Conservation (phyloP, 345 rosid genomes). For the Eucalyptus camaldulensis region DNA sequence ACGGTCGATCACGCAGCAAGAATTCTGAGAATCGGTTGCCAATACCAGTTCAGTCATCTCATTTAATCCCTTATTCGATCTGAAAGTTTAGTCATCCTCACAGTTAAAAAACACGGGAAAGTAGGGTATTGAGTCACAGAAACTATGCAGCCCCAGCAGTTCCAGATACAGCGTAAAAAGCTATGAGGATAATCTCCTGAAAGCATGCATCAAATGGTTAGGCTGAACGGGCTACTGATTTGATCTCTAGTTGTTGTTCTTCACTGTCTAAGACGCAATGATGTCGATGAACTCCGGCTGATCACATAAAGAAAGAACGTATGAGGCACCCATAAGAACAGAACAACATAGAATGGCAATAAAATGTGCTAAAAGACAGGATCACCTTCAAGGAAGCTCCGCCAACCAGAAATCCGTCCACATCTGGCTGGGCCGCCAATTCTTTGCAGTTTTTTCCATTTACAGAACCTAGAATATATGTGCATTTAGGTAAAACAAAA, state of each 20-base stretch:
- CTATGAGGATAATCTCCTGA: neutral
- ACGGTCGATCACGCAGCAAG: neutral
- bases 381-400: conserved; percentile 71
- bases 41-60: neutral
- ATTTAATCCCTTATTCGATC: neutral
- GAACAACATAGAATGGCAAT: neutral
- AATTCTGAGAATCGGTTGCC: neutral
- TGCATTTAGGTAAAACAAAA: neutral
- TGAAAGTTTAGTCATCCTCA: neutral
- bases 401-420: conserved; percentile 76
- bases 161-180: neutral
- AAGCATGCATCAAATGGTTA: neutral
- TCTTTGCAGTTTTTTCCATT: conserved; percentile 61
- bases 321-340: neutral
- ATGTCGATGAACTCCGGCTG: conserved; percentile 64
- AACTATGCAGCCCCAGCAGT: neutral
- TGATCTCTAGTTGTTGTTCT: conserved; percentile 25
- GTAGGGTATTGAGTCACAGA: neutral
- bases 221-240: neutral
- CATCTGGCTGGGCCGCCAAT: conserved; percentile 44
- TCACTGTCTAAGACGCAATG: conserved; percentile 45
- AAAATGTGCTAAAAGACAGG: neutral
- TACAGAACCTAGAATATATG: conserved; percentile 35
- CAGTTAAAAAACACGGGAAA: neutral
- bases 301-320: neutral